Evolutionary conservation across 1,139 yeast genomes (phyloP), one percentile per base, ranked within the genome.

Genomic region (Suhomyces bolitotheri): DNA sequence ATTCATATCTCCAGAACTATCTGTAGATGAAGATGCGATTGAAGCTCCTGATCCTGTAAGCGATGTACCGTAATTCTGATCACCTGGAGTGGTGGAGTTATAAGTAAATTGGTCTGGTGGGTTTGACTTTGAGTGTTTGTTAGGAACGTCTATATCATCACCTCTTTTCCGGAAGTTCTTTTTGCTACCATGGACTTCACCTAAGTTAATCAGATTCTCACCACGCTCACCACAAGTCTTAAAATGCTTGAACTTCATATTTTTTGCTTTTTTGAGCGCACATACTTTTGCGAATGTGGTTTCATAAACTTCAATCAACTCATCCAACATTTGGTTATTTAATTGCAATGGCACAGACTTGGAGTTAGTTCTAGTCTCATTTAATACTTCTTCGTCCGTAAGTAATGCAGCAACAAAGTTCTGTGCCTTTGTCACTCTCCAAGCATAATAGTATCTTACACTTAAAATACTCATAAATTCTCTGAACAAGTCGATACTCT

Each of bases 341-440:
- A 41, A 34, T 9, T 16, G 11, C 11, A 39, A 25, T 1, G 20
- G 11, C 12, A 23, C 30, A 8, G 28, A 9, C 8, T 25, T 33
- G 2, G 32, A 20, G 4, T 25, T 32, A 8, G 20, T 16, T 11
- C 28, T 31, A 7, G 28, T 17, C 20, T 24, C 17, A 9, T 40
- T 38, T 19, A 40, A 48, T 19, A 47, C 34, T 19, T 40, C 41
- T 2, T 29, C 34, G 14, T 31, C 40, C 3, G 17, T 26, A n/a
- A 43, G 38, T 8, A 46, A 24, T 10, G 36, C 27, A 9, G 29
- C 23, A 22, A 48, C 39, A 21, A 40, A 40, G n/a, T 21, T 32
- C 26, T 70, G 76, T 3, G 70, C 67, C 39, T 71, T 73, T 25
- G 70, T 62, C n/a, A 67, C 58, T 46, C 71, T 60, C 80, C 80